Base-by-base conservation (phyloP, 169 alveolate genomes). In the Plasmodium fragile region DNA sequence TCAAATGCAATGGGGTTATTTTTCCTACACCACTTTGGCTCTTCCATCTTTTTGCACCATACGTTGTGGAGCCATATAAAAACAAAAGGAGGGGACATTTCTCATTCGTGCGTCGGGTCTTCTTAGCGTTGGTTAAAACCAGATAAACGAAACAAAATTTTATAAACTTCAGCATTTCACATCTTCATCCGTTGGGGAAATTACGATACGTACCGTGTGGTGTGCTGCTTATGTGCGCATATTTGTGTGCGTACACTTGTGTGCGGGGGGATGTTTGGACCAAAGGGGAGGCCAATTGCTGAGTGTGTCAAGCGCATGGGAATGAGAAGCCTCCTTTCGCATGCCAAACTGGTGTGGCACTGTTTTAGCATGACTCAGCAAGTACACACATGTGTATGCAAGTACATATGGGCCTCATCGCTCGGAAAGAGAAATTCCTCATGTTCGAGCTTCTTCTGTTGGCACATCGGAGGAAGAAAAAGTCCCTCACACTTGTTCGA, bases 81-180 rank as follows among this genome's bases (percentile, higher is more conserved):
- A 82, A 82, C n/a, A 82, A 34, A 1, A 41, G 72, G 22, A 16
- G n/a, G n/a, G 55, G 16, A 73, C 30, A 18, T 36, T 28, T 39
- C 43, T 39, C 59, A 18, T 70, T 82, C 6, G 53, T 45, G 72
- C 82, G 18, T 4, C 39, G 32, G 52, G 36, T 25, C 10, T 49
- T 49, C 59, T 41, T n/a, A 25, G 82, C 25, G 49, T 82, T 32
- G 7, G 55, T 55, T 82, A 82, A 69, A 69, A 82, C 30, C 18
- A 82, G 36, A 16, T 82, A 82, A 71, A 59, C 11, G 52, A 82
- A 49, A 10, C 73, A 85, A 32, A 45, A 75, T 65, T 85, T 72
- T 32, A 85, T 75, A 39, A 85, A 85, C 41, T 55, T 85, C 93
- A 85, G 49, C 93, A 85, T 85, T 75, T 85, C 93, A 85, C 93